Conservation (phyloP, 2,329 filamentous ascomycete genomes). For the Geoglossum cookeanum region DNA sequence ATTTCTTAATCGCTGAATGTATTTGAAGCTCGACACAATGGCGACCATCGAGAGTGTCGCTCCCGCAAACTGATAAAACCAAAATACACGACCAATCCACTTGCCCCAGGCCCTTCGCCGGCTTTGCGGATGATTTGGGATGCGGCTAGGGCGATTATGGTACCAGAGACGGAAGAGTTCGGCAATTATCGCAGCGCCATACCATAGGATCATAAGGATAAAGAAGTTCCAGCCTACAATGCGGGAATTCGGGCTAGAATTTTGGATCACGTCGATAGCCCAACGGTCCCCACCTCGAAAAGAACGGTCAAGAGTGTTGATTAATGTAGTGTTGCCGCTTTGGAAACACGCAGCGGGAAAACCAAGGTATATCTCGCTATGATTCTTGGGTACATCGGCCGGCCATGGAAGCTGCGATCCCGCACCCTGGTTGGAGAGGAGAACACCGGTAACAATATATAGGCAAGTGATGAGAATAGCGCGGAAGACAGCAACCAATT, state of each 20-base stretch:
- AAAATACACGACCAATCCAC: too few relatives aligned
- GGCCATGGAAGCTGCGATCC: not conserved
- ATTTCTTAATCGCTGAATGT: not conserved
- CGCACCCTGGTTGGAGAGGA: not conserved
- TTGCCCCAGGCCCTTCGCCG: not conserved
- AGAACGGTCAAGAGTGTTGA: not conserved
- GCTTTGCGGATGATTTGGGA: not conserved
- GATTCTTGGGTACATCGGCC: not conserved
- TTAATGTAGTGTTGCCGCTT: not conserved
- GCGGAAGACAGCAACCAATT: slow-evolving; percentile 15
- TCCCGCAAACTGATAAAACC: not conserved
- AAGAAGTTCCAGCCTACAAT: not conserved
- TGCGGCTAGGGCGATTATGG: not conserved
- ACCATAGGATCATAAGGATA: not conserved
- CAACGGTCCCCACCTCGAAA: not conserved
- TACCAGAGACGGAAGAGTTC: not conserved
- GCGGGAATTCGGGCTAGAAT: not conserved
- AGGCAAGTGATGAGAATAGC: slow-evolving; percentile 38
- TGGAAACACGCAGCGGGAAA: not conserved
- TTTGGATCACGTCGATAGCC: not conserved
- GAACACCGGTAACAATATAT: slow-evolving; percentile 15
- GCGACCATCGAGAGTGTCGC: not conserved
- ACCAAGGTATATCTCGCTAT: not conserved
- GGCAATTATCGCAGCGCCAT: not conserved
- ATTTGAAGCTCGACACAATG: not conserved